Percentiles rank a stretch among this genome's conserved stretches.
Conservation (phyloP, 2,329 filamentous ascomycete genomes). For the Leptographium procerum region DNA sequence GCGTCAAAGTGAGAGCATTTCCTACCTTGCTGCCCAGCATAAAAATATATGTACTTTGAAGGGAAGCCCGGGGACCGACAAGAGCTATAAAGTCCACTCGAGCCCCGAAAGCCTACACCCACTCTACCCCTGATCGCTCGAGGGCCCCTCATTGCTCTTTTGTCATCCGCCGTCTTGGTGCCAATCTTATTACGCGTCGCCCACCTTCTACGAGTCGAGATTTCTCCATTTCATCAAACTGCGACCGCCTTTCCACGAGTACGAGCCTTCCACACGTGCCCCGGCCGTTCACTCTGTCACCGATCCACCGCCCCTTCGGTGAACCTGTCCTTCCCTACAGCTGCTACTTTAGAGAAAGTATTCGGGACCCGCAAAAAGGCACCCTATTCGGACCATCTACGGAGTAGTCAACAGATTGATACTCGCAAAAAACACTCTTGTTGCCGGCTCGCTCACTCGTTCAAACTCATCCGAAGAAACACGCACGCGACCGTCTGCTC, state of each 20-base stretch:
- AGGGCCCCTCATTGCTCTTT: neutral
- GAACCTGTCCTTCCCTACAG: neutral
- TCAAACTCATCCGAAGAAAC: neutral
- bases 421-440: no score
- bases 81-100: neutral
- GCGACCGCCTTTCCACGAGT: neutral
- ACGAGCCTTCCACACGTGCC: neutral
- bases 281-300: neutral
- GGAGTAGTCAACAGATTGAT: neutral
- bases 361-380: neutral
- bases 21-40: neutral
- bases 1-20: neutral
- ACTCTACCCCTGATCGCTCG: conserved; percentile 1
- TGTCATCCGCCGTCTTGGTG: neutral
- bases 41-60: neutral
- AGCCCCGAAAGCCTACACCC: neutral
- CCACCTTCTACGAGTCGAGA: neutral
- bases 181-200: conserved; percentile 2
- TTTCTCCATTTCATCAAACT: neutral
- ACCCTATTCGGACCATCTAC: neutral
- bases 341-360: neutral
- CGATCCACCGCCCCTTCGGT: neutral
- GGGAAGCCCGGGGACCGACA: neutral
- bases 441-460: neutral
- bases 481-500: neutral